phyloP scores from a whole-genome alignment of 2,329 filamentous ascomycete species.

The Pseudogymnoascus sp. region DNA sequence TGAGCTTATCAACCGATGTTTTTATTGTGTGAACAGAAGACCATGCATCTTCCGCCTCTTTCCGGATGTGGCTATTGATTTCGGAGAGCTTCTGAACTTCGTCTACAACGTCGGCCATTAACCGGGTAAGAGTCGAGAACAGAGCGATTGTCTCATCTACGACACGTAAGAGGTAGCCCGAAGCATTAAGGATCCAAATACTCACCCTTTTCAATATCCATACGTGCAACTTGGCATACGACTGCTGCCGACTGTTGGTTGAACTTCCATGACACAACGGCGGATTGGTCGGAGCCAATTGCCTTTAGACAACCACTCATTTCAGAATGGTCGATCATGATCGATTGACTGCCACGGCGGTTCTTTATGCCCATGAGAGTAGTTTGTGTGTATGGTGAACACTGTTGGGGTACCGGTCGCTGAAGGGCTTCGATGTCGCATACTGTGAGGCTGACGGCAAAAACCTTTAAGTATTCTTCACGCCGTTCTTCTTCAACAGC shows the following conservation, averaged over 20 bases:
- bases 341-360: constrained; percentile 26
- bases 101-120: constrained; percentile 7
- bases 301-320: constrained; percentile 45
- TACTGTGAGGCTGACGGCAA: constrained; percentile 53
- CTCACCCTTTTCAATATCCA: constrained; percentile 48
- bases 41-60: neutral
- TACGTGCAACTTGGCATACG: constrained; percentile 54
- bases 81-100: neutral
- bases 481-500: constrained; percentile 28
- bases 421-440: constrained; percentile 52
- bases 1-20: constrained; percentile 2
- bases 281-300: constrained; percentile 46
- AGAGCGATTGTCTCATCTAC: constrained; percentile 25
- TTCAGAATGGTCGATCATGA: constrained; percentile 22
- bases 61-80: neutral
- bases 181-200: neutral
- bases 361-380: constrained; percentile 31
- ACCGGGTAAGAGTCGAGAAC: neutral
- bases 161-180: constrained; percentile 14
- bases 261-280: constrained; percentile 59
- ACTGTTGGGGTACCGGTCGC: constrained; percentile 42
- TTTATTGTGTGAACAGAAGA: neutral
- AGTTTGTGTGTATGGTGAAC: constrained; percentile 36
- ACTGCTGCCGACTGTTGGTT: constrained; percentile 51
- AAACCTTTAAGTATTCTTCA: constrained; percentile 45